phyloP scores from a whole-genome alignment of 2,329 filamentous ascomycete genomes.

The Cercospora zeae-maydis region DNA sequence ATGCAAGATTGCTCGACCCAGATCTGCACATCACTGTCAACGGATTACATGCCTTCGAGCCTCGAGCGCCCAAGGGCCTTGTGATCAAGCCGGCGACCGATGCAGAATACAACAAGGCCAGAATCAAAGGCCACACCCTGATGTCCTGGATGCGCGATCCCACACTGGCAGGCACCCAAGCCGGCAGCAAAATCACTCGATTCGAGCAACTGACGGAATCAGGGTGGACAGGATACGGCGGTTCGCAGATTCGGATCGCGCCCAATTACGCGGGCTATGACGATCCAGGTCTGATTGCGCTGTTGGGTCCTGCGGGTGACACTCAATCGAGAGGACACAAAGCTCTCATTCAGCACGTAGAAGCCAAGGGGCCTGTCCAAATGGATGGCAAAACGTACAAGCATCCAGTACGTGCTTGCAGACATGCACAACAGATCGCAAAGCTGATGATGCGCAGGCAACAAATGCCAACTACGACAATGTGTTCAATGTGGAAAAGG shows the following conservation, averaged over 20 bases:
- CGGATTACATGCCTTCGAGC: neutral
- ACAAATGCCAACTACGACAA: conserved; percentile 7
- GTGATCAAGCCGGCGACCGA: neutral
- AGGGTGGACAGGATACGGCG: conserved; percentile 2
- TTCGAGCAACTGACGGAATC: conserved; percentile 7
- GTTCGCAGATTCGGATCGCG: neutral
- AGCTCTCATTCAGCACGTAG: neutral
- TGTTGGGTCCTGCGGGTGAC: neutral
- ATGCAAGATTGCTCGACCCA: neutral
- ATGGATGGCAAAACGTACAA: neutral
- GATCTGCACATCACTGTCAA: neutral
- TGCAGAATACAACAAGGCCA: neutral
- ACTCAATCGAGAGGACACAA: neutral
- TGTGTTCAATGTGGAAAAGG: neutral
- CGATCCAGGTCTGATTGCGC: neutral
- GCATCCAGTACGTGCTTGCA: conserved; percentile 7
- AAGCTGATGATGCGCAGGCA: neutral
- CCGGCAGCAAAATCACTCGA: conserved; percentile 1
- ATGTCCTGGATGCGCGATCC: conserved; percentile 15
- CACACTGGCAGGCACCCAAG: neutral
- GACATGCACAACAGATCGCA: neutral
- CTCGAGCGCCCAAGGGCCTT: neutral
- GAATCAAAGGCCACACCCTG: conserved; percentile 9
- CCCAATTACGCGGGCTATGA: neutral
- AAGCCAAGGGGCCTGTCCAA: neutral